A percentile compares a stretch with the other conserved stretches of the same genome.
These are phyloP conservation scores for Nakazawaea wyomingensis DNA, from an alignment of 805 yeast species.

Conservation along the genomic window DNA sequence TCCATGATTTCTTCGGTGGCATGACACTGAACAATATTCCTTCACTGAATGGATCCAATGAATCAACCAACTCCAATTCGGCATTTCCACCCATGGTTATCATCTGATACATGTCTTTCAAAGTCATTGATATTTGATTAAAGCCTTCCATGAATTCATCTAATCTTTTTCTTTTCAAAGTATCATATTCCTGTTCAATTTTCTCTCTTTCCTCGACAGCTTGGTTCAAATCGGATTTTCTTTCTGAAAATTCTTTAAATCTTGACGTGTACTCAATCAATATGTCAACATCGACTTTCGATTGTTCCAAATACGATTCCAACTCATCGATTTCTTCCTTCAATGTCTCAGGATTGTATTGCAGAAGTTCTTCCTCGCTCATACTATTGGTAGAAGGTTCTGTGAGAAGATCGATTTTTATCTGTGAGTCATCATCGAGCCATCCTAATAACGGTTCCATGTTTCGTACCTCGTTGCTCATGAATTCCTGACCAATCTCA, in stretches of 20 bases:
- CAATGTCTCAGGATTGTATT: constrained; percentile 42
- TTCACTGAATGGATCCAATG: constrained; percentile 96
- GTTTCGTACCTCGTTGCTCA: constrained; percentile 47
- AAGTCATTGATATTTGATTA: constrained; percentile 73
- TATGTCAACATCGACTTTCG: constrained; percentile 66
- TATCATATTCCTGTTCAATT: constrained; percentile 57
- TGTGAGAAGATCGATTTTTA: constrained; percentile 17
- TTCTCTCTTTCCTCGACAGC: constrained; percentile 66
- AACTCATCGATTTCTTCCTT: constrained; percentile 48
- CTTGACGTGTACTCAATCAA: constrained; percentile 72
- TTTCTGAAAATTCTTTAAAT: constrained; percentile 52
- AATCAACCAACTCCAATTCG: constrained; percentile 90
- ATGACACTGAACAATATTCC: constrained; percentile 95
- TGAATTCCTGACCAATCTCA: constrained; percentile 35
- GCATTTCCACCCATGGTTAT: constrained; percentile 99
- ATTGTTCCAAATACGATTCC: constrained; percentile 49
- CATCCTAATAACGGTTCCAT: constrained; percentile 44
- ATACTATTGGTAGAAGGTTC: constrained; percentile 36
- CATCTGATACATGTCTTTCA: constrained; percentile 97
- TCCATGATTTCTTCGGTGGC: constrained; percentile 99
- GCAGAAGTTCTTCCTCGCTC: constrained; percentile 45
- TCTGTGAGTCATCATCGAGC: constrained; percentile 33
- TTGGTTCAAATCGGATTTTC: constrained; percentile 61
- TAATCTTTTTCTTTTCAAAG: constrained; percentile 63
- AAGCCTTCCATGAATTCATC: constrained; percentile 95